phyloP scores from a whole-genome alignment of 1,139 yeast genomes.

The Taphrina communis region DNA sequence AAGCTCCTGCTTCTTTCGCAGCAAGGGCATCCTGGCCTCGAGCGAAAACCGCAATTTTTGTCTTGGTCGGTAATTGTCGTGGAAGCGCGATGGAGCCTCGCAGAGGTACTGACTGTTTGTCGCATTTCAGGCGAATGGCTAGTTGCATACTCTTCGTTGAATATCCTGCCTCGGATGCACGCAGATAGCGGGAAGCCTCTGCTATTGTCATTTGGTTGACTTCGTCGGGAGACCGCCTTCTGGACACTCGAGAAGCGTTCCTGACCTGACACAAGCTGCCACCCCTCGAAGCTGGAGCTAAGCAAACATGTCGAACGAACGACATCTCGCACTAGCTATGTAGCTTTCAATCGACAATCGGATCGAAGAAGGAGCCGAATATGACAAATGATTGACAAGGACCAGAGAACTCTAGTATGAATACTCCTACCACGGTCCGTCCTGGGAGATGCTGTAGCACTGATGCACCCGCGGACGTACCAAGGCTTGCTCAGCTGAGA shows the following conservation, averaged over 20 bases:
- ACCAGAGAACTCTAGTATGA: no score
- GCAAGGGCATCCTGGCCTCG: constrained; percentile 39
- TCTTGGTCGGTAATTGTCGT: constrained; percentile 24
- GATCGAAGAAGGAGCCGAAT: not conserved
- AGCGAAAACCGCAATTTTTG: constrained; percentile 42
- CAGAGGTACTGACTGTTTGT: constrained; percentile 33
- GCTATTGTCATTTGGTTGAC: constrained; percentile 33
- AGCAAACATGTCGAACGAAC: not conserved
- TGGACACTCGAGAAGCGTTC: constrained; percentile 12
- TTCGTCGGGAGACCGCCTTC: constrained; percentile 29
- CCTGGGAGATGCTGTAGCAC: no score
- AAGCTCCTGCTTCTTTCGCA: constrained; percentile 42
- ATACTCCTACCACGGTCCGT: no score
- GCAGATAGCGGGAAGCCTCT: constrained; percentile 22
- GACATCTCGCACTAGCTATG: constrained; percentile 3
- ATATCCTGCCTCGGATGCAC: constrained; percentile 36
- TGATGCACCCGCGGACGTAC: no score
- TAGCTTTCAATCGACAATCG: not conserved
- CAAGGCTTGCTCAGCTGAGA: no score
- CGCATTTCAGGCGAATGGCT: constrained; percentile 34
- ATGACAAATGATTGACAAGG: not conserved
- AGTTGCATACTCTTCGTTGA: constrained; percentile 15
- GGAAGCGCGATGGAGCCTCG: constrained; percentile 36
- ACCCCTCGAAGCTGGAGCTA: not conserved
- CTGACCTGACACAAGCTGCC: constrained; percentile 3